Evolutionary conservation across 805 yeast genomes (phyloP), one percentile per base, ranked within the genome.

Genomic region (Tanozyma kutaoensis): DNA sequence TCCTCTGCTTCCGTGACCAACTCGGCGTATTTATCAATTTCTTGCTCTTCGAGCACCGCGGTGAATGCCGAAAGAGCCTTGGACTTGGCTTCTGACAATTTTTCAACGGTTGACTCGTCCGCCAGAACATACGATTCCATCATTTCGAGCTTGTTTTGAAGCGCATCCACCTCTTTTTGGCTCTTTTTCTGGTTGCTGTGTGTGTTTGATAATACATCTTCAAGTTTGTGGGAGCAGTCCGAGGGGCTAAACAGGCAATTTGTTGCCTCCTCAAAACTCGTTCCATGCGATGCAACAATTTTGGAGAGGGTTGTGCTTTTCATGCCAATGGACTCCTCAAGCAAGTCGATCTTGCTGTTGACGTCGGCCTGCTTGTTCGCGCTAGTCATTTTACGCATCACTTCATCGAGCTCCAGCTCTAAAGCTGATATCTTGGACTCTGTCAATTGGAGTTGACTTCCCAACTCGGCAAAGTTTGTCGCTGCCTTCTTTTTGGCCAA

Each of bases 311-410:
- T 50, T 4, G 36, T 36, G 10, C 40, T 37, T 24, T 54, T 59
- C 21, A 50, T 41, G 2, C 31, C 40, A 2, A 45, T 37, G 8
- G 66, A 59, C 18, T 66, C 72, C 13, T 45, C 41, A 18, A 67
- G 36, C 12, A 73, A 40, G 0, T 62, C 55, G 3, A 72, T 40
- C 34, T 67, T 71, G 1, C 82, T 76, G 33, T 67, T 55, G 3
- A 62, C 39, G 26, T 74, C 85, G 1, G 78, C 57, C 40, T 70
- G 76, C 38, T 65, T 62, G 37, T 69, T 75, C 3, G 68, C 61
- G 11, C 54, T 49, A 4, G 67, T 42, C 10, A 80, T 55, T 13
- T 69, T 62, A 12, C 58, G 58, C 30, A 66, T 65, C 11, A 73
- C 39, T 0, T 57, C 58, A 8, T 81, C 91, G 8, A 73, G 41